Evolutionary conservation across 2,329 filamentous ascomycete species (phyloP).

Genomic region (Penicillium sp.): DNA sequence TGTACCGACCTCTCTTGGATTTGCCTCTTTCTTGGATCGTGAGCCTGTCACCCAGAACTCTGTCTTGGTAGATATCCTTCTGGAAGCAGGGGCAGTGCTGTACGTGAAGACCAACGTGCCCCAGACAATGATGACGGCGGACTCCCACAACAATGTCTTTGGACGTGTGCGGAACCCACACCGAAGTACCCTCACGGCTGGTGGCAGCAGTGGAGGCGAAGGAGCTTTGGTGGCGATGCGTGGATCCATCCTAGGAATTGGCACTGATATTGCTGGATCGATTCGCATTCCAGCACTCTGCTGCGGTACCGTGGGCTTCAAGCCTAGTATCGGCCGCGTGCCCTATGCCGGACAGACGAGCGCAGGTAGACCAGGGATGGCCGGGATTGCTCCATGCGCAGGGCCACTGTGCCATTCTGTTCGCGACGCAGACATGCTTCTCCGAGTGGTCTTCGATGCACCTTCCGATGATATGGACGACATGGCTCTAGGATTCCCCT

Average conservation of each 20-base stretch:
- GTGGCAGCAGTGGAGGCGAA: slow-evolving; percentile 29
- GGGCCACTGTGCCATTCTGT: slow-evolving; percentile 14
- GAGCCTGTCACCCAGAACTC: background rate
- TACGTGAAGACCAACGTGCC: slow-evolving; percentile 30
- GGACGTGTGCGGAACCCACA: slow-evolving; percentile 23
- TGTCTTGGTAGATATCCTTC: slow-evolving; percentile 9
- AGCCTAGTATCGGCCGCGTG: slow-evolving; percentile 26
- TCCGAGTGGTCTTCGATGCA: background rate
- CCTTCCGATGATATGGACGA: background rate
- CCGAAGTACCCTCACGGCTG: slow-evolving; percentile 14
- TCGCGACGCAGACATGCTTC: slow-evolving; percentile 8
- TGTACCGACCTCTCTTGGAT: slow-evolving; percentile 17
- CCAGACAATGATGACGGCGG: slow-evolving; percentile 27
- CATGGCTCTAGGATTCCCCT: background rate
- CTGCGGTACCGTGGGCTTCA: slow-evolving; percentile 32
- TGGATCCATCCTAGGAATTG: slow-evolving; percentile 30
- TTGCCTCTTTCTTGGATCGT: slow-evolving; percentile 16
- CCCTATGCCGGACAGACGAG: slow-evolving; percentile 24
- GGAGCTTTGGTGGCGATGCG: slow-evolving; percentile 31
- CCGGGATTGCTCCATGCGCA: slow-evolving; percentile 10
- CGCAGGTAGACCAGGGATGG: slow-evolving; percentile 15
- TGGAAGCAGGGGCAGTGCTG: slow-evolving; percentile 21
- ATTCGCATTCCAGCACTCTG: slow-evolving; percentile 33
- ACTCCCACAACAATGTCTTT: slow-evolving; percentile 23
- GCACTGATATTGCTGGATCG: slow-evolving; percentile 33